These are phyloP conservation scores for Cutaneotrichosporon sp. DNA, from an alignment of 1,284 basidiomycete genomes.

Conservation along the genomic window DNA sequence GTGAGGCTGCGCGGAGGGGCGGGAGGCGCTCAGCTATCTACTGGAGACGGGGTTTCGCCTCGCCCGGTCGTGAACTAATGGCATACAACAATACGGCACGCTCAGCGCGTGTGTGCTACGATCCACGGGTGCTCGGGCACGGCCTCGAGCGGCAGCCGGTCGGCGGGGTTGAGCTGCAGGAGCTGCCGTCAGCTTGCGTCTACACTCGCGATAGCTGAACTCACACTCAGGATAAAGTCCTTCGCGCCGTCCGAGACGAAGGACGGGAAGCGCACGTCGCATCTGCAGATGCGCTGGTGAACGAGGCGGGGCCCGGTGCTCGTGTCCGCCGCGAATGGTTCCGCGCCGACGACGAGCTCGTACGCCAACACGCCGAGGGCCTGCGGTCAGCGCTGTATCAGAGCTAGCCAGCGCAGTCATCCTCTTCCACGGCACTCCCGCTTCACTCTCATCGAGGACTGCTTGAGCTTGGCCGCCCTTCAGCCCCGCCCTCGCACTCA, in stretches of 20 bases:
- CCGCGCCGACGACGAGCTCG: constrained; percentile 86
- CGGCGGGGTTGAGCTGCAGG: constrained; percentile 75
- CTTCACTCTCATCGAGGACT: too few species aligned
- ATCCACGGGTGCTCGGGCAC: constrained; percentile 89
- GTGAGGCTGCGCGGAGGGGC: too few species aligned
- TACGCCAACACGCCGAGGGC: constrained; percentile 93
- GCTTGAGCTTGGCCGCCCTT: too few species aligned
- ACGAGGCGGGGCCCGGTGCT: constrained; percentile 31
- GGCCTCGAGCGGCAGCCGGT: constrained; percentile 72
- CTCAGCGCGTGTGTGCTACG: neutral
- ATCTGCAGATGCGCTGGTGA: constrained; percentile 43
- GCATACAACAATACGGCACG: constrained; percentile 4
- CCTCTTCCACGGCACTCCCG: too few species aligned
- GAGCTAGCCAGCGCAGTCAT: too few species aligned
- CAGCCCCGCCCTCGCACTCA: constrained; percentile 11
- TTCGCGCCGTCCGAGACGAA: constrained; percentile 63
- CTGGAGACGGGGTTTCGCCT: too few species aligned
- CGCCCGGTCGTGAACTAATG: too few species aligned
- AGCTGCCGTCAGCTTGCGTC: constrained; percentile 57
- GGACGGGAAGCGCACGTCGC: constrained; percentile 75
- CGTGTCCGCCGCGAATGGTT: constrained; percentile 76
- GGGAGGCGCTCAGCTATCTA: too few species aligned
- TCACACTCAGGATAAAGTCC: constrained; percentile 66
- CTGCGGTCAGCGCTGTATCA: constrained; percentile 62
- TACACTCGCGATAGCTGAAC: neutral